Conservation (phyloP, 371 early-diverging fungal genomes). For the Haplosporangium sp. region DNA sequence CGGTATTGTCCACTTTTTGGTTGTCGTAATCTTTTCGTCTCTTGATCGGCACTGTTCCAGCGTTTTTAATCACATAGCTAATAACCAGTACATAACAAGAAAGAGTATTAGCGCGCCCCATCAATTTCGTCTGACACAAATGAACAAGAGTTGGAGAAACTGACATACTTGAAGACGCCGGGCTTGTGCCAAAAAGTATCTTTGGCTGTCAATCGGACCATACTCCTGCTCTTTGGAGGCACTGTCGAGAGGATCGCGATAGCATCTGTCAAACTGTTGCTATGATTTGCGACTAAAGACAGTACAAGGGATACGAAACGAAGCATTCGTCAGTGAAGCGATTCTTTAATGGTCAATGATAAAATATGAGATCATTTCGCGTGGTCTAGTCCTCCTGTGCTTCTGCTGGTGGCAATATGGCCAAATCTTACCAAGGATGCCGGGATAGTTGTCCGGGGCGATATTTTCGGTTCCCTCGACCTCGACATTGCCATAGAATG, state of each 20-base stretch:
- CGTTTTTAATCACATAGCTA: conserved; percentile 49
- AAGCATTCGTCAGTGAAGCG: too few species aligned
- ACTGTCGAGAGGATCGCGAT: conserved; percentile 46
- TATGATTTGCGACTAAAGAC: conserved; percentile 47
- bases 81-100: not conserved
- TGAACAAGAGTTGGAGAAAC: not conserved
- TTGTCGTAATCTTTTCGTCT: conserved; percentile 50
- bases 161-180: conserved; percentile 39
- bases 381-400: not conserved
- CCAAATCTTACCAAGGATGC: conserved; percentile 42
- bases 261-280: conserved; percentile 52
- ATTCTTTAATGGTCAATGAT: not conserved
- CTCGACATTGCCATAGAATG: conserved; percentile 51
- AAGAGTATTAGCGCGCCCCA: too few species aligned
- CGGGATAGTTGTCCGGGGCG: conserved; percentile 44
- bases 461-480: conserved; percentile 53
- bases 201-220: conserved; percentile 53
- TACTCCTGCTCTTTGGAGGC: conserved; percentile 37
- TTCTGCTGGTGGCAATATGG: not conserved
- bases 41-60: conserved; percentile 50
- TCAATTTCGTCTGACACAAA: not conserved
- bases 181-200: conserved; percentile 54
- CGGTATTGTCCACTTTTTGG: conserved; percentile 47
- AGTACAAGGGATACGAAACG: not conserved
- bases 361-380: conserved; percentile 7